These are phyloP conservation scores for Claviceps monticola DNA, from an alignment of 2,329 filamentous ascomycete species.

Conservation along the genomic window DNA sequence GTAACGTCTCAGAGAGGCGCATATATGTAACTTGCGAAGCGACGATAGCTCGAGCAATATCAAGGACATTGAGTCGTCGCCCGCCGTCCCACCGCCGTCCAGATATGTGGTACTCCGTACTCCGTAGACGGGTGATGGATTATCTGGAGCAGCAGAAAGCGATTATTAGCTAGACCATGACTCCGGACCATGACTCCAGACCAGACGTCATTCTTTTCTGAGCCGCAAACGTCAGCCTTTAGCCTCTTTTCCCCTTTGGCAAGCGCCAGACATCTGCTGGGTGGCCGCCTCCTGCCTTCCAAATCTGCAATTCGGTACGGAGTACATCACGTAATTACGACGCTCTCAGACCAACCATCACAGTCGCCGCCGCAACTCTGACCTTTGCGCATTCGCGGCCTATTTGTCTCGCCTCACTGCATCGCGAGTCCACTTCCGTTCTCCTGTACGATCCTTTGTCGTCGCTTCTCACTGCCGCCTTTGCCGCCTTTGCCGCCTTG, in stretches of 20 bases:
- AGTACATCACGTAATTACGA: constrained; percentile 3
- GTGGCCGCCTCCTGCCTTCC: not conserved
- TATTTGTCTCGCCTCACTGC: not conserved
- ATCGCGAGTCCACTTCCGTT: not conserved
- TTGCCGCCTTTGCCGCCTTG: not conserved
- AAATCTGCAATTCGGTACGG: not conserved
- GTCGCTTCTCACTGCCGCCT: not conserved
- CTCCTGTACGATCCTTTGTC: not conserved
- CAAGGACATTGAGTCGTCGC: too few species aligned
- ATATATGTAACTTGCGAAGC: too few species aligned
- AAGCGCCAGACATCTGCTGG: not conserved
- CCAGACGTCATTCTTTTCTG: not conserved
- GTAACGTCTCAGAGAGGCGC: too few species aligned
- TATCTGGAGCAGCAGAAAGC: too few species aligned
- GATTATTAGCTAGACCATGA: too few species aligned
- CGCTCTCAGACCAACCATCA: constrained; percentile 1
- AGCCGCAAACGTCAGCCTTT: not conserved
- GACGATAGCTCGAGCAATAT: too few species aligned
- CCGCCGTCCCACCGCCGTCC: too few species aligned
- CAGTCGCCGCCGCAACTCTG: not conserved
- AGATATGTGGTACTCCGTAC: too few species aligned
- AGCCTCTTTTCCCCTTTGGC: not conserved
- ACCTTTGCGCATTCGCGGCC: not conserved
- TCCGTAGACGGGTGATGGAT: too few species aligned
- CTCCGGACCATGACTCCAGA: not conserved